phyloP scores from a whole-genome alignment of 2,329 filamentous ascomycete genomes.

The Elsinoe arachidis region DNA sequence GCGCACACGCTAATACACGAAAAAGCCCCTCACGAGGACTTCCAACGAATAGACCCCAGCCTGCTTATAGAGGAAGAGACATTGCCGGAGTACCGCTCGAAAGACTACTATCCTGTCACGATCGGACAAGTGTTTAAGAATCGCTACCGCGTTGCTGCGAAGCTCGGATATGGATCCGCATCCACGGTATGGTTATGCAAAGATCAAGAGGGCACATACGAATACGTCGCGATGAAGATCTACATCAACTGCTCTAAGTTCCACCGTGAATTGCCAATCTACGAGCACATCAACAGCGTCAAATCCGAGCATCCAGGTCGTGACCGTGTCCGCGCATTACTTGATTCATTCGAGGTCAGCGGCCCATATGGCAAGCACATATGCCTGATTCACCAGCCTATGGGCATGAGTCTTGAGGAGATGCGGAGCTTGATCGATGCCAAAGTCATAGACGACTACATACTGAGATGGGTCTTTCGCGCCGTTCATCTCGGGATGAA shows the following conservation, averaged over 20 bases:
- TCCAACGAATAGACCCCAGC: no score
- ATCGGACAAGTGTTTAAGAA: conserved; percentile 28
- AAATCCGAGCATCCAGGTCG: conserved; percentile 24
- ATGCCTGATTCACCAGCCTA: conserved; percentile 29
- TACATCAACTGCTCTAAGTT: conserved; percentile 25
- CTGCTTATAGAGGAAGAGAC: conserved; percentile 24
- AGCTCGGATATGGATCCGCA: conserved; percentile 35
- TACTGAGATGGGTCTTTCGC: conserved; percentile 19
- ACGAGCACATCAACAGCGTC: conserved; percentile 23
- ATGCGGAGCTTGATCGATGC: conserved; percentile 24
- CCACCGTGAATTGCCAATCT: conserved; percentile 27
- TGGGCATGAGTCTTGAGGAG: conserved; percentile 33
- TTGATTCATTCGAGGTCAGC: conserved; percentile 30
- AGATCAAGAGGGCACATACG: conserved; percentile 25
- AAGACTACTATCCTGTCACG: conserved; percentile 31
- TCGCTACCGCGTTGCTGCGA: conserved; percentile 33
- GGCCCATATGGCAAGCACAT: conserved; percentile 29
- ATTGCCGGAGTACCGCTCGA: conserved; percentile 20
- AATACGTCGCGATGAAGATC: conserved; percentile 29
- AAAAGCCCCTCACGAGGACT: no score
- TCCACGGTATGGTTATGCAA: conserved; percentile 38
- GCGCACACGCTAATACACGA: no score
- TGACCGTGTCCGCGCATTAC: conserved; percentile 26
- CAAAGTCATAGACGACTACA: conserved; percentile 11
- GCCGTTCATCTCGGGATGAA: conserved; percentile 23